phyloP scores from a whole-genome alignment of 176 grass and related monocot genomes.

The Tuctoria greenei region DNA sequence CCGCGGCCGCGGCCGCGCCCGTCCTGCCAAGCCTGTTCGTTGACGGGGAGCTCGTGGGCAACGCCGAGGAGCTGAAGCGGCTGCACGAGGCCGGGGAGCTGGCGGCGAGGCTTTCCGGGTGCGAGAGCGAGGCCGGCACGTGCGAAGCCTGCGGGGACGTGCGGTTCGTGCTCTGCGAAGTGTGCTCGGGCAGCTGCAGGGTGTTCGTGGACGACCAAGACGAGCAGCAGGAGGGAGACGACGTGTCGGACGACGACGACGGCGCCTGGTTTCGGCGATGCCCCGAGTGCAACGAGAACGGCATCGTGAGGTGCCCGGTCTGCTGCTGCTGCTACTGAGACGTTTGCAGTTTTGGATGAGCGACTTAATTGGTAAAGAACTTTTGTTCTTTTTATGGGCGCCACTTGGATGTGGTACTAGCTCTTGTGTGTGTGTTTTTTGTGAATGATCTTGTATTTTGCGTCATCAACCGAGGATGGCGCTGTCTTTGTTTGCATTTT shows the following conservation, averaged over 20 bases:
- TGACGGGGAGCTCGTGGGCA: constrained; percentile 56
- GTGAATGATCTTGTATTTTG: neutral
- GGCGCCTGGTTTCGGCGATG: constrained; percentile 61
- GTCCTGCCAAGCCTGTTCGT: constrained; percentile 73
- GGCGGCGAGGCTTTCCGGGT: constrained; percentile 44
- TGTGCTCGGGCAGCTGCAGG: constrained; percentile 94
- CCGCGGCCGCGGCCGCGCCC: neutral
- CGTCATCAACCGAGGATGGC: neutral
- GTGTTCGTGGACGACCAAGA: constrained; percentile 47
- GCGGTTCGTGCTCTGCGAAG: constrained; percentile 83
- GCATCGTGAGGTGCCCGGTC: constrained; percentile 75
- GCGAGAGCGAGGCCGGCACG: constrained; percentile 41
- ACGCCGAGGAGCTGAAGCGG: constrained; percentile 73
- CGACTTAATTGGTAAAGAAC: neutral
- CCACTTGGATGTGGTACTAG: constrained; percentile 21
- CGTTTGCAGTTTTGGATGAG: neutral
- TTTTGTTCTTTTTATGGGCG: neutral
- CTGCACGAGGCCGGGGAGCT: constrained; percentile 83
- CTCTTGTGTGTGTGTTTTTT: neutral
- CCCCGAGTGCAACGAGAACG: constrained; percentile 87
- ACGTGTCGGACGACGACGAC: neutral
- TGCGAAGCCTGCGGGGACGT: constrained; percentile 79
- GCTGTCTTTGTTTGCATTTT: neutral
- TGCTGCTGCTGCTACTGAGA: constrained; percentile 50
- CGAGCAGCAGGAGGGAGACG: neutral